Conservation (phyloP, 768 basidiomycete species). For the Saitozyma podzolica region DNA sequence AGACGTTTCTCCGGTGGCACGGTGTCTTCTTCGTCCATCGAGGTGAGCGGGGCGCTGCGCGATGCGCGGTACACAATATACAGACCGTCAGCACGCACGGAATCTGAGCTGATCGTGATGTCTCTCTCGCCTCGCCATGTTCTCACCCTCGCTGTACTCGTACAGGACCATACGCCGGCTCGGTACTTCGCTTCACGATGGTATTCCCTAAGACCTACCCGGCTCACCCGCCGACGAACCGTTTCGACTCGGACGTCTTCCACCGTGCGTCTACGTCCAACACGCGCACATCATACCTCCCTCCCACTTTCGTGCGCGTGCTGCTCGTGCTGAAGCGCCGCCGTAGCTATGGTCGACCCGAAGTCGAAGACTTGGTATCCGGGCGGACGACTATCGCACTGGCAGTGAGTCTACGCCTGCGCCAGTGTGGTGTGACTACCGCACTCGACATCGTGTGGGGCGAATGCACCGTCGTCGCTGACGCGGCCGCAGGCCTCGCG, state of each 20-base stretch:
- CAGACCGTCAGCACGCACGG: no score
- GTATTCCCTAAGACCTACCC: constrained; percentile 31
- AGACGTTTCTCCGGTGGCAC: constrained; percentile 29
- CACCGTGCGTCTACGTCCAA: constrained; percentile 33
- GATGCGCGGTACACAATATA: neutral
- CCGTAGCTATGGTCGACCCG: constrained; percentile 41
- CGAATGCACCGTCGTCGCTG: neutral
- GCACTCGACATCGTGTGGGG: neutral
- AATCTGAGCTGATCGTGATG: no score
- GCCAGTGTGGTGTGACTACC: neutral
- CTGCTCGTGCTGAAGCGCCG: neutral
- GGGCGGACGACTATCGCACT: constrained; percentile 19
- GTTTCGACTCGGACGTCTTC: constrained; percentile 41
- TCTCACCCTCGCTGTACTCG: neutral
- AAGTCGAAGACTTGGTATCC: constrained; percentile 41
- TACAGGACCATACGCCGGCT: constrained; percentile 40
- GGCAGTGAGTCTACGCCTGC: constrained; percentile 29
- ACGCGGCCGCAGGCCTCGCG: constrained; percentile 23
- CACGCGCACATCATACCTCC: neutral
- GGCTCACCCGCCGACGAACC: constrained; percentile 18
- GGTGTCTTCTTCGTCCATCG: constrained; percentile 43
- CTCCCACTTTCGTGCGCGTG: no score
- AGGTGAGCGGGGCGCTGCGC: constrained; percentile 19
- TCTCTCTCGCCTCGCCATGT: no score
- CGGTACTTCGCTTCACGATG: constrained; percentile 37